Evolutionary conservation across 1,139 yeast genomes (phyloP).

Genomic region (Saccharomyces hybrid): DNA sequence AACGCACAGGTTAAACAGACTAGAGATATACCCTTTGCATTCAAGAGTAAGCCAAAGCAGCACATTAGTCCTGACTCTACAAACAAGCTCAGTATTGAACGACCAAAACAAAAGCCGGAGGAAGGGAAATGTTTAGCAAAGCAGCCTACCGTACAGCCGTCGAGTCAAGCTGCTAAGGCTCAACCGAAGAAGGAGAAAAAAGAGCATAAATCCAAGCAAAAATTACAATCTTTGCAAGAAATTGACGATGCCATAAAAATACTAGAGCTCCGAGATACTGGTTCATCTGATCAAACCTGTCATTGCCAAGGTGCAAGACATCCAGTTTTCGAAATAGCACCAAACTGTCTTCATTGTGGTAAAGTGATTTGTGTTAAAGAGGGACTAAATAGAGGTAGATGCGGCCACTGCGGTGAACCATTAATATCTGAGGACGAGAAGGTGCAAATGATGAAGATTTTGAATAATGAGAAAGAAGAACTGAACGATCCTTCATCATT

Average conservation of each 20-base stretch:
- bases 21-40: neutral
- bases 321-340: slow-evolving; percentile 81
- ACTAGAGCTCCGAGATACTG: slow-evolving; percentile 33
- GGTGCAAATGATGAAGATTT: slow-evolving; percentile 46
- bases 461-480: slow-evolving; percentile 44
- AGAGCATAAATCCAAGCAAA: slow-evolving; percentile 35
- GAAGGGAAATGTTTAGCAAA: neutral
- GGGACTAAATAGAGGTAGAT: slow-evolving; percentile 70
- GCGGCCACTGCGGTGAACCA: slow-evolving; percentile 72
- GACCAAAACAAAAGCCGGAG: neutral
- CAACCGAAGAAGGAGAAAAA: slow-evolving; percentile 10
- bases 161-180: neutral
- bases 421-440: slow-evolving; percentile 56
- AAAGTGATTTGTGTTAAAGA: slow-evolving; percentile 84
- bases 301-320: slow-evolving; percentile 81
- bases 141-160: neutral
- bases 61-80: neutral
- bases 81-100: neutral
- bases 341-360: slow-evolving; percentile 92
- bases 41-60: neutral
- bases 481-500: slow-evolving; percentile 20
- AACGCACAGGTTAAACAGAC: neutral
- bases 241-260: slow-evolving; percentile 40
- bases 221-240: slow-evolving; percentile 48
- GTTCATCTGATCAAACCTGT: slow-evolving; percentile 39